A percentile compares a stretch with the other conserved stretches of the same genome.
Evolutionary conservation across 345 rosid species (phyloP).

Genomic region (Lepidium didymum): DNA sequence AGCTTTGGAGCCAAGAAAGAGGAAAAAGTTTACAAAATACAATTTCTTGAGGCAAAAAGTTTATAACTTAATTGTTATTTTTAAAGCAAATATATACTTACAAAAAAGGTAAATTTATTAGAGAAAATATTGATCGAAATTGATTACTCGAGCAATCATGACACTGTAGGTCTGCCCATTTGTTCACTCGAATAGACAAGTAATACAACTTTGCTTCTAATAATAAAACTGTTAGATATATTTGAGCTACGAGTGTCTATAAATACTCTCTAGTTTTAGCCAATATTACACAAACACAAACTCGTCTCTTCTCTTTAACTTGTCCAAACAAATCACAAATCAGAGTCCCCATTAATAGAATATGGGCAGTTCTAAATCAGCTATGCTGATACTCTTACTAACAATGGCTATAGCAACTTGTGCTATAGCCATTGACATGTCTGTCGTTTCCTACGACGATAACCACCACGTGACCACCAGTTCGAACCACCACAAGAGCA

Average conservation of each 20-base stretch:
- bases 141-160: not conserved
- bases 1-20: too few relatives aligned
- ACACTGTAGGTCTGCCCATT: too few relatives aligned
- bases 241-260: not conserved
- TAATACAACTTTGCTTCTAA: not conserved
- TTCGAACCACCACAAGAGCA: not conserved
- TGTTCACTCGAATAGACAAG: not conserved
- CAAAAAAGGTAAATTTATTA: too few relatives aligned
- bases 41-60: too few relatives aligned
- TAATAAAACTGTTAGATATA: not conserved
- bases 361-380: constrained; percentile 10
- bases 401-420: constrained; percentile 12
- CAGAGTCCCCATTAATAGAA: not conserved
- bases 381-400: not conserved
- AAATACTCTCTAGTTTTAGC: not conserved
- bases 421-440: constrained; percentile 46
- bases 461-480: constrained; percentile 11
- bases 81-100: too few relatives aligned
- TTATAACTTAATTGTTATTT: too few relatives aligned
- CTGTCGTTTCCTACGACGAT: constrained; percentile 38
- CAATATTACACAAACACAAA: not conserved
- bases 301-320: not conserved
- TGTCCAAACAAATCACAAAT: not conserved
- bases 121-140: too few relatives aligned
- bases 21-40: too few relatives aligned